These are phyloP conservation scores for Aspergillus carbonarius DNA, from an alignment of 2,329 filamentous ascomycete genomes.

Conservation along the genomic window DNA sequence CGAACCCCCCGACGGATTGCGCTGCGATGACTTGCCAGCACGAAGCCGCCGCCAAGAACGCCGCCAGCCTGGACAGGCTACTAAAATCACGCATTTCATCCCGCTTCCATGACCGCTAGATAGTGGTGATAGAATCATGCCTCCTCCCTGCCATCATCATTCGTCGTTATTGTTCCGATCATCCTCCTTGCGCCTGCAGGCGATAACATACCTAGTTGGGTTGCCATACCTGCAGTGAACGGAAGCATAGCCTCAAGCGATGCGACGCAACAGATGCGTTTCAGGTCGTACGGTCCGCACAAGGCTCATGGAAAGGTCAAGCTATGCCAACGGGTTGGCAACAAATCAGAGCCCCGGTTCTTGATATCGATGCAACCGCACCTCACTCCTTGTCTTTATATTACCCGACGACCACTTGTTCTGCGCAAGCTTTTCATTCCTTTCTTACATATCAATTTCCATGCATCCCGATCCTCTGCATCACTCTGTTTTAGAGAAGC, in stretches of 20 bases:
- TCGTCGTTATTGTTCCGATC: not conserved
- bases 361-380: constrained; percentile 19
- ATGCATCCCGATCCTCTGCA: not conserved
- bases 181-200: not conserved
- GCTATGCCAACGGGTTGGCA: constrained; percentile 25
- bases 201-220: not conserved
- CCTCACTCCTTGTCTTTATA: constrained; percentile 8
- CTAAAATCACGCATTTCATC: constrained; percentile 15
- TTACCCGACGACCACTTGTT: constrained; percentile 14
- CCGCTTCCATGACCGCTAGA: not conserved
- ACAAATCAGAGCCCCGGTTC: constrained; percentile 18
- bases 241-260: not conserved
- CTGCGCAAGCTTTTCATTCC: not conserved
- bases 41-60: constrained; percentile 15
- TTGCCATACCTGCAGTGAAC: constrained; percentile 4
- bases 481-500: not conserved
- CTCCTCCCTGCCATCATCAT: not conserved
- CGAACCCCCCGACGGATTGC: not conserved
- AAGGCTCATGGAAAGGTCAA: constrained; percentile 12
- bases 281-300: constrained; percentile 6
- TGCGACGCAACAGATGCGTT: constrained; percentile 7
- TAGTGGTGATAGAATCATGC: not conserved
- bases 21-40: constrained; percentile 7
- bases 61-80: constrained; percentile 8
- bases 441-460: not conserved